Evolutionary conservation across 371 early-diverging fungal species (phyloP).

Genomic region (Lichtheimia hyalospora): DNA sequence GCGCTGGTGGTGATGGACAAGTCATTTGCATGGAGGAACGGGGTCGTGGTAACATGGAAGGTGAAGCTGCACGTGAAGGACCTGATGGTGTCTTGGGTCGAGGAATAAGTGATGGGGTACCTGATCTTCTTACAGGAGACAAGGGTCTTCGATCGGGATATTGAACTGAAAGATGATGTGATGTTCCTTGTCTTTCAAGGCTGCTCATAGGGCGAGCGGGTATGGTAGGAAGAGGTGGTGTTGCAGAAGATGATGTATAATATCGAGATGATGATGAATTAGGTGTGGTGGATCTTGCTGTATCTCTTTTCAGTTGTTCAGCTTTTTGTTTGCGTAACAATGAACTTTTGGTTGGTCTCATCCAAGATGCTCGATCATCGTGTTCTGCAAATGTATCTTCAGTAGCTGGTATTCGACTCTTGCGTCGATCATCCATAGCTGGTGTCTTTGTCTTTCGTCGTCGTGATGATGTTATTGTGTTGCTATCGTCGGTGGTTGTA

Average conservation of each 20-base stretch:
- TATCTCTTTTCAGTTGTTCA: conserved; percentile 13
- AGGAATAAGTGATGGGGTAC: conserved; percentile 34
- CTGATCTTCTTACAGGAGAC: conserved; percentile 26
- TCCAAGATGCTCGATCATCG: conserved; percentile 25
- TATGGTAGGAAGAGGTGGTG: not conserved
- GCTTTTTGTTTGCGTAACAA: conserved; percentile 21
- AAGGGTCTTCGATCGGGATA: conserved; percentile 22
- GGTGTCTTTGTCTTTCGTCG: conserved; percentile 11
- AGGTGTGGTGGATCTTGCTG: conserved; percentile 18
- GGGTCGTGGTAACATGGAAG: conserved; percentile 33
- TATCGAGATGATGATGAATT: conserved; percentile 12
- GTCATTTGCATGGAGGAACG: conserved; percentile 29
- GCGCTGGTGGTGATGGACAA: not conserved
- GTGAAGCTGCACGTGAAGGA: conserved; percentile 20
- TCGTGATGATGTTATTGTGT: not conserved
- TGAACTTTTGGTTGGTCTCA: conserved; percentile 34
- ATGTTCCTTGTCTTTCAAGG: conserved; percentile 14
- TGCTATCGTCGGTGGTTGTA: too few relatives aligned
- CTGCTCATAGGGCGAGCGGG: conserved; percentile 23
- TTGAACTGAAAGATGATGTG: conserved; percentile 4
- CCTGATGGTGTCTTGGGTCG: conserved; percentile 32
- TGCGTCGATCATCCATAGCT: conserved; percentile 1
- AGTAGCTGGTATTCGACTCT: conserved; percentile 10
- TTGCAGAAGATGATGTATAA: conserved; percentile 6
- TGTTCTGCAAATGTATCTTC: not conserved